Evolutionary conservation across 2,329 filamentous ascomycete genomes (phyloP).

Genomic region (Hypoxylon sp.): DNA sequence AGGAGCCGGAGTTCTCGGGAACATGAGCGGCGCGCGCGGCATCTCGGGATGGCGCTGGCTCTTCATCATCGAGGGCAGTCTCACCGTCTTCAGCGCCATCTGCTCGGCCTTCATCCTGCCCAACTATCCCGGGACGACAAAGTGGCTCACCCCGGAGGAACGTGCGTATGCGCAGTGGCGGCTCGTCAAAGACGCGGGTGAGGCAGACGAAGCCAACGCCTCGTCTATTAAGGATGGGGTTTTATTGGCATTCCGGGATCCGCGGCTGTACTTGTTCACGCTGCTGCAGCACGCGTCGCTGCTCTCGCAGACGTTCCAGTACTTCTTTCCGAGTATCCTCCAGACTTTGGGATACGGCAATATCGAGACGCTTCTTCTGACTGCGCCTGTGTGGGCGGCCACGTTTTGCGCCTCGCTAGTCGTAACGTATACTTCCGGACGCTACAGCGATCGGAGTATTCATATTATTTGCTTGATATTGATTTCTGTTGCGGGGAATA

Average conservation of each 20-base stretch:
- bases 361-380: slow-evolving; percentile 69
- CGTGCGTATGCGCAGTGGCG: slow-evolving; percentile 67
- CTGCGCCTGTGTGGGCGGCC: slow-evolving; percentile 67
- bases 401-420: slow-evolving; percentile 67
- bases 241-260: slow-evolving; percentile 62
- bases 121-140: slow-evolving; percentile 66
- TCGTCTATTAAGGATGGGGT: slow-evolving; percentile 60
- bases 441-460: slow-evolving; percentile 66
- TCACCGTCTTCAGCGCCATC: slow-evolving; percentile 56
- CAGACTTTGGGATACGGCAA: slow-evolving; percentile 69
- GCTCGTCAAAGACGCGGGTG: slow-evolving; percentile 63
- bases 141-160: slow-evolving; percentile 65
- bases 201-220: slow-evolving; percentile 58
- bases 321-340: slow-evolving; percentile 75
- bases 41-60: slow-evolving; percentile 58
- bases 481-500: slow-evolving; percentile 66
- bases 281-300: slow-evolving; percentile 67
- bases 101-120: slow-evolving; percentile 59
- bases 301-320: slow-evolving; percentile 70
- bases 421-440: slow-evolving; percentile 68
- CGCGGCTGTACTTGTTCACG: slow-evolving; percentile 66
- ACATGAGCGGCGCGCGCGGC: slow-evolving; percentile 56
- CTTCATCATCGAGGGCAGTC: slow-evolving; percentile 59
- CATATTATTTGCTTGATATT: slow-evolving; percentile 68
- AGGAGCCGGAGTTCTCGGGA: slow-evolving; percentile 63